These are phyloP conservation scores for Arthrobotrys conoides DNA, from an alignment of 2,329 filamentous ascomycete species.

Conservation along the genomic window DNA sequence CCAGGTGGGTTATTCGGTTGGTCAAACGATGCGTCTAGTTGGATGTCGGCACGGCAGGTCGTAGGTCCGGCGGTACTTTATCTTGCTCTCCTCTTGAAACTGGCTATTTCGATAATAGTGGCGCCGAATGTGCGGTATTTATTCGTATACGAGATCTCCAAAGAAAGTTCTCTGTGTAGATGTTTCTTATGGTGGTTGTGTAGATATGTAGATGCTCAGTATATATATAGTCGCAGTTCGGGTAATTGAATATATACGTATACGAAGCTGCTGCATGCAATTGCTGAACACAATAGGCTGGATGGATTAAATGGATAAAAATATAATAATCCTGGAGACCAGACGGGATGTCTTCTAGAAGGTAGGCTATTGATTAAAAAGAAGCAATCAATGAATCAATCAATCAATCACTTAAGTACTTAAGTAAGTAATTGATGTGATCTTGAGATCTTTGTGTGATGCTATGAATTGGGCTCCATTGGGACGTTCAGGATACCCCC, in stretches of 20 bases:
- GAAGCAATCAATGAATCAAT: background rate
- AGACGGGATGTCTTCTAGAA: constrained; percentile 24
- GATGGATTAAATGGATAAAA: constrained; percentile 39
- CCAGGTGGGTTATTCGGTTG: constrained; percentile 18
- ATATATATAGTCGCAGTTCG: constrained; percentile 33
- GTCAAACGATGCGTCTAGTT: constrained; percentile 42
- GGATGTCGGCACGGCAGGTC: constrained; percentile 29
- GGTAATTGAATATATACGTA: constrained; percentile 38
- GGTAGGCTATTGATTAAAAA: background rate
- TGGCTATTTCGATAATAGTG: constrained; percentile 32
- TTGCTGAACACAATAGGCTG: constrained; percentile 38
- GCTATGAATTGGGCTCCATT: constrained; percentile 3
- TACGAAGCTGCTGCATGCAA: constrained; percentile 36
- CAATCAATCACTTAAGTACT: constrained; percentile 2
- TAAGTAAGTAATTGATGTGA: constrained; percentile 5
- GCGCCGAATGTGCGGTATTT: constrained; percentile 54
- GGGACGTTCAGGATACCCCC: constrained; percentile 22
- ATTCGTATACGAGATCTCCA: constrained; percentile 24
- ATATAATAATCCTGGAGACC: background rate
- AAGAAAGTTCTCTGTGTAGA: background rate
- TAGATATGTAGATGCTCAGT: background rate
- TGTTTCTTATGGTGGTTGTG: background rate
- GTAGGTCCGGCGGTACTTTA: constrained; percentile 18
- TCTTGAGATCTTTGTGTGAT: constrained; percentile 26
- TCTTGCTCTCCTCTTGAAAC: constrained; percentile 41